Conservation (phyloP, 257 asterid genomes). For the Cinchona pubescens region DNA sequence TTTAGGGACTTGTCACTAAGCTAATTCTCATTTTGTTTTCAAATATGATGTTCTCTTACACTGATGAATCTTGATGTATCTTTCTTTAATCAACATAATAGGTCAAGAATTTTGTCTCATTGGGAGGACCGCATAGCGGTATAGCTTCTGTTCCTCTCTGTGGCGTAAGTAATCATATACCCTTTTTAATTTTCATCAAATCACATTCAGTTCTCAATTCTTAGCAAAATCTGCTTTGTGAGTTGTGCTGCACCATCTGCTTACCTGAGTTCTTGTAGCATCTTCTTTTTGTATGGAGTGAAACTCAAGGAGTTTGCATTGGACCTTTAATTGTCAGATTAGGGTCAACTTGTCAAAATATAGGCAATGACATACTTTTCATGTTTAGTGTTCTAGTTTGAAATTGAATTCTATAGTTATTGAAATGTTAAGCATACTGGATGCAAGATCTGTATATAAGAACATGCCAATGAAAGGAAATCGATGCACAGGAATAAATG, state of each 20-base stretch:
- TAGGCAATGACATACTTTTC: not conserved
- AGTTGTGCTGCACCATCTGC: not conserved
- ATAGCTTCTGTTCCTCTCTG: constrained; percentile 98
- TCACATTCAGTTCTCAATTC: not conserved
- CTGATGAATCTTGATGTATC: not conserved
- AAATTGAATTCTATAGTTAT: not conserved
- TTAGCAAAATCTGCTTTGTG: not conserved
- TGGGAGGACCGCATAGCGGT: constrained; percentile 98
- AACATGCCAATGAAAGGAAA: not conserved
- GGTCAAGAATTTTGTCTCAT: constrained; percentile 80
- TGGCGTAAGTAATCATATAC: constrained; percentile 60
- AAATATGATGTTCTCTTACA: not conserved
- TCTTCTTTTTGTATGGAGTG: not conserved
- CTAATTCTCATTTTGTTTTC: not conserved
- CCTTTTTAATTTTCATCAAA: constrained; percentile 11
- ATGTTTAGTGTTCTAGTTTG: not conserved
- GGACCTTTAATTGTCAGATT: not conserved
- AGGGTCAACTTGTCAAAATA: not conserved
- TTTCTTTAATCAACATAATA: constrained; percentile 20
- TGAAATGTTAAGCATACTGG: not conserved
- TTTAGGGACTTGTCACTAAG: not conserved
- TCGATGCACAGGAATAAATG: not conserved
- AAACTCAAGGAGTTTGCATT: not conserved
- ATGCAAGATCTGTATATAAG: not conserved
- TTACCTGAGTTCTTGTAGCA: not conserved